Base-by-base conservation (phyloP, 2,329 filamentous ascomycete genomes). In the Acarospora socialis region DNA sequence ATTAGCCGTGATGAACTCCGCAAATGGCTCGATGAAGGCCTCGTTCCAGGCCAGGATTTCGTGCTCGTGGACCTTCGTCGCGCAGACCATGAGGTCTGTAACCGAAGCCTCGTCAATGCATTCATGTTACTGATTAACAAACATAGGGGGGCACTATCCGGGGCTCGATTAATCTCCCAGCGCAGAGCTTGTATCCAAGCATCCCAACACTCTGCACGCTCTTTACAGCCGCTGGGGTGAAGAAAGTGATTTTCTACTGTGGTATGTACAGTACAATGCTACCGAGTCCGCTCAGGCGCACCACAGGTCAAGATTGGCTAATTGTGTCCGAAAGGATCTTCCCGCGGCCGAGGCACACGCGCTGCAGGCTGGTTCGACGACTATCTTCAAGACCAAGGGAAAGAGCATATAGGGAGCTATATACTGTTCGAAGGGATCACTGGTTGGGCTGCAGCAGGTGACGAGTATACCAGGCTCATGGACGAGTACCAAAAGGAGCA, bases 71-170 rank as follows among this genome's bases (percentile, higher is more conserved):
- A 67, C 41, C 42, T 68, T 15, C 57, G 64, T 21, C 49, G 60
- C 9, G 53, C 43, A 3, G 61, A 68, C 40, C 53, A 55, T 38
- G 57, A 62, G 53, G 61, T 65, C 48, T 14, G 25, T 18, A 8
- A 35, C 13, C 36, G n/a, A 29, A 25, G 20, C 32, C 13, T 22
- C 33, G 15, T 19, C 30, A 16, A 26, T 21, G 16, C 17, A n/a
- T 20, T 12, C 15, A 45, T 32, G n/a, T n/a, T n/a, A n/a, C n/a
- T n/a, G n/a, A n/a, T n/a, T n/a, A n/a, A n/a, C n/a, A n/a, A n/a
- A n/a, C n/a, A 21, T 37, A 69, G 68, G 73, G 74, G 15, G 73
- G 72, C 23, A 75, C 70, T 0, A 66, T 78, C 33, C 53, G 54
- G 5, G 63, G 61, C 2, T 73, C 71, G 1, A 56, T 77, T 14